phyloP scores from a whole-genome alignment of 306 rosid genomes.

The Vicia faba region DNA sequence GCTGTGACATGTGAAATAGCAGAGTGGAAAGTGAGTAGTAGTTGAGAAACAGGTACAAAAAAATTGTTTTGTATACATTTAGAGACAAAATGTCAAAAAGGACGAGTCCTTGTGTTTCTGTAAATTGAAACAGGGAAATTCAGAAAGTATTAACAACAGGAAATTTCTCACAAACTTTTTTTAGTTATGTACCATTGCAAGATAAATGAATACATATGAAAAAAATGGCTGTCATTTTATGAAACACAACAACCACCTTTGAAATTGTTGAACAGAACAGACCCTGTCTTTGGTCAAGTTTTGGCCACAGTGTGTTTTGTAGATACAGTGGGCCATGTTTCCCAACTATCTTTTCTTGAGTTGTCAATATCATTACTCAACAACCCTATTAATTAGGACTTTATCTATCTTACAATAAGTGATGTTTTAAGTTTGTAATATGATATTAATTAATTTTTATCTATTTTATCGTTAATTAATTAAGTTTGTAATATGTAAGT shows the following conservation, averaged over 20 bases:
- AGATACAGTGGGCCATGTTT: conserved; percentile 16
- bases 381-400: conserved; percentile 25
- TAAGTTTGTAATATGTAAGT: no score
- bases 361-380: conserved; percentile 35
- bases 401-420: no score
- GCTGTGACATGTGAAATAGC: conserved; percentile 52
- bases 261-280: conserved; percentile 9
- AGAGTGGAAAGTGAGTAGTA: conserved; percentile 46
- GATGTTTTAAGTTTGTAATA: no score
- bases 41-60: conserved; percentile 54
- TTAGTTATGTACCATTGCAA: conserved; percentile 26
- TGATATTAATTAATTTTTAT: no score
- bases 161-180: conserved; percentile 42
- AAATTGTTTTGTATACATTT: conserved; percentile 39
- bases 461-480: no score
- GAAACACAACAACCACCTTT: conserved; percentile 38
- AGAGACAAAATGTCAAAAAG: conserved; percentile 45
- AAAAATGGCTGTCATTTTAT: conserved; percentile 23
- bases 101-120: conserved; percentile 32
- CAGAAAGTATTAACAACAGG: conserved; percentile 39
- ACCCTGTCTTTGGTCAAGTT: conserved; percentile 31
- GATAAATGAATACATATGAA: conserved; percentile 15
- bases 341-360: conserved; percentile 9
- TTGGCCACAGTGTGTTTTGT: conserved; percentile 4
- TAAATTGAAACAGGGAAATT: conserved; percentile 40